Evolutionary conservation across 768 basidiomycete species (phyloP), one percentile per base, ranked within the genome.

Genomic region (Boletus bicolor): DNA sequence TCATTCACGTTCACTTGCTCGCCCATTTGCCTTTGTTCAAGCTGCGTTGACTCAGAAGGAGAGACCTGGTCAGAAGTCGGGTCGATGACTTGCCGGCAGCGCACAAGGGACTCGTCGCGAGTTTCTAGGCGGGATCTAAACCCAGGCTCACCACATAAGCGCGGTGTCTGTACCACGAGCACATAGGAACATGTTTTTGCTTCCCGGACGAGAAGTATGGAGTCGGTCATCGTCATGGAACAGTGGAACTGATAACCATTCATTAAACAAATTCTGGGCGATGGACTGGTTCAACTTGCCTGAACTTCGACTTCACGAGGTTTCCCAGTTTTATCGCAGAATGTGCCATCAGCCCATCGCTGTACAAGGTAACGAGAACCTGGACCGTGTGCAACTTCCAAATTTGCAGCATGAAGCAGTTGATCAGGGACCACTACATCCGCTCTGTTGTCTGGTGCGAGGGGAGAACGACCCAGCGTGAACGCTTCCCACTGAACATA

Each of bases 291-390:
- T 26, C 37, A 36, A 72, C 82, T 62, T 60, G 89, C 93, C 85
- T 99, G 97, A 34, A 99, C 87, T 79, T 99, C 95, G 42, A 95
- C 87, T 76, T 93, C 91, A 57, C 97, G 86, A 53, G 80, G 80
- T 72, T 81, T 82, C 14, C 89, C 88, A 3, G 92, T 95, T 78
- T 91, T 94, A 75, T 98, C 96, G 72, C 97, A 99, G 48, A 83
- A 72, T 6, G 92, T 96, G 19, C 97, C 97, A 64, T 92, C 91
- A 49, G 84, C 82, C 92, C 92, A 93, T 60, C 87, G 82, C 67
- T 97, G 93, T 11, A 93, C 88, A 48, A 99, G 87, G 75, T 98
- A 99, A 47, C 89, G 85, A 12, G 90, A 89, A 53, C 90, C 90
- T 37, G 91, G 78, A 44, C 78, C 85, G 58, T 83, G 83, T 51